Evolutionary conservation across 2,329 filamentous ascomycete species (phyloP).

Genomic region (Ceratocystis variospora): DNA sequence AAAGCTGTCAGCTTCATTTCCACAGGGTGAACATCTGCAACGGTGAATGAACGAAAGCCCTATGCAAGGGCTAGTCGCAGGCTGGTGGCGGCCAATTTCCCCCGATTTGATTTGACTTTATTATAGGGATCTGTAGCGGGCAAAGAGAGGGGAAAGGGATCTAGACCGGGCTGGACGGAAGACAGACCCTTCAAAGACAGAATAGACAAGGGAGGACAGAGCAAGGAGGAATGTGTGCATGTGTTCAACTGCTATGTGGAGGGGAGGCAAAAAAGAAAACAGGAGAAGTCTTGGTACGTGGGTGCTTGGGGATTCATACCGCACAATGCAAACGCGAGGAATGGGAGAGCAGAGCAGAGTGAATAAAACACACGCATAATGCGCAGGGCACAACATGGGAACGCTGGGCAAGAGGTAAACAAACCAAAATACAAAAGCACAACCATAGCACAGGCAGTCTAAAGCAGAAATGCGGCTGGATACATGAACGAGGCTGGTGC

Average conservation of each 20-base stretch:
- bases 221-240: background rate
- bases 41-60: background rate
- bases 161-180: background rate
- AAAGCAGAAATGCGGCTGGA: background rate
- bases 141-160: background rate
- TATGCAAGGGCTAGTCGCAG: background rate
- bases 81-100: background rate
- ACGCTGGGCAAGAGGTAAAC: background rate
- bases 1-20: constrained; percentile 1
- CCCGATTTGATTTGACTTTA: background rate
- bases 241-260: background rate
- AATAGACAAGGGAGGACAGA: background rate
- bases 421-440: background rate
- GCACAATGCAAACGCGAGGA: background rate
- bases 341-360: background rate
- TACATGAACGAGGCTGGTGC: constrained; percentile 7
- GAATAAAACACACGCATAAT: background rate
- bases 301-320: background rate
- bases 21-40: background rate
- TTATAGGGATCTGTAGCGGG: constrained; percentile 1
- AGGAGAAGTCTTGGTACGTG: background rate
- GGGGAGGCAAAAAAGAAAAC: background rate
- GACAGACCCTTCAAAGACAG: background rate
- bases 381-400: too few species aligned
- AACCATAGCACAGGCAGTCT: background rate